Conservation (phyloP, 129 eudicot genomes). For the Flaveria sonorensis region DNA sequence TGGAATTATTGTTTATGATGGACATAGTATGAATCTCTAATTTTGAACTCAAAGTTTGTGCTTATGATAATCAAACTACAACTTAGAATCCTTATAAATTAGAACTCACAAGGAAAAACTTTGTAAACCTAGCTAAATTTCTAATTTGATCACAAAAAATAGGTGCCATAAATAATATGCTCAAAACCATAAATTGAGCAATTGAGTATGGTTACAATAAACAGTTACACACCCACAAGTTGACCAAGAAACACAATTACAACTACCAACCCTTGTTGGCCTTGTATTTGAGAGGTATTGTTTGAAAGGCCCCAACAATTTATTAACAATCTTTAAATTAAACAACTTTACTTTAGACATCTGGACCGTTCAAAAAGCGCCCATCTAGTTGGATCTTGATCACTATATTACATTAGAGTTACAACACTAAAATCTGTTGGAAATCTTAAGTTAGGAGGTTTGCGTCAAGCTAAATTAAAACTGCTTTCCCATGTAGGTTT, state of each 20-base stretch:
- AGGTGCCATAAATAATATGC: constrained; percentile 12
- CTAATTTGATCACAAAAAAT: too few relatives aligned
- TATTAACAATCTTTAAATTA: background rate
- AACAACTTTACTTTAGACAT: constrained; percentile 19
- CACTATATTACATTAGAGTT: constrained; percentile 12
- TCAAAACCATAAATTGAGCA: constrained; percentile 11
- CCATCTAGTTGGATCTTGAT: constrained; percentile 10
- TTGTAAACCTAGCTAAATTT: too few relatives aligned
- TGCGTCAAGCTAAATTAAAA: constrained; percentile 23
- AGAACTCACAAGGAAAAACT: background rate
- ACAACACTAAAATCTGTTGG: constrained; percentile 17
- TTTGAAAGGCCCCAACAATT: constrained; percentile 2
- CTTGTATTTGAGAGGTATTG: background rate
- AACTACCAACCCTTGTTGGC: constrained; percentile 36
- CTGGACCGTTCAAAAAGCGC: constrained; percentile 24
- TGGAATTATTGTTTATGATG: background rate
- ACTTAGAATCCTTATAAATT: background rate
- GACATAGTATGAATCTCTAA: background rate
- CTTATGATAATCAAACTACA: background rate
- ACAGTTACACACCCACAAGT: background rate
- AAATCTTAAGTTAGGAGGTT: constrained; percentile 24
- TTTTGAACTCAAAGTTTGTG: background rate
- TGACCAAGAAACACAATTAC: constrained; percentile 10
- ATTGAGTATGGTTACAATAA: constrained; percentile 7
- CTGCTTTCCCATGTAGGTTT: constrained; percentile 53